Conservation (phyloP, 2,329 filamentous ascomycete genomes). For the Huntiella abstrusa region DNA sequence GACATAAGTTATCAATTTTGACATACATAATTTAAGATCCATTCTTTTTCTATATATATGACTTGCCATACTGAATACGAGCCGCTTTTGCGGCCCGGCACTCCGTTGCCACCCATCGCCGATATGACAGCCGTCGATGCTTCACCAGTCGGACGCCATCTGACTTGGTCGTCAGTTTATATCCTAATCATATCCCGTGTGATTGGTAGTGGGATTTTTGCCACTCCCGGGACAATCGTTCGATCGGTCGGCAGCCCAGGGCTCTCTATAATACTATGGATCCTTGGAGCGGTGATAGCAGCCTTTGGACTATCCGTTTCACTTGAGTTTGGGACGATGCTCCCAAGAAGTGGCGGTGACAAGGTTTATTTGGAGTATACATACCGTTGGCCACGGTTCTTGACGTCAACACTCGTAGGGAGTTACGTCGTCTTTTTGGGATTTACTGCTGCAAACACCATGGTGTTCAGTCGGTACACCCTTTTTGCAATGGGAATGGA, state of each 20-base stretch:
- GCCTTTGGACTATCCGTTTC: constrained; percentile 41
- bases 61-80: too few relatives aligned
- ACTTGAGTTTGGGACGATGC: constrained; percentile 52
- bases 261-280: constrained; percentile 42
- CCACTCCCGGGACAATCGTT: constrained; percentile 49
- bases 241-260: constrained; percentile 48
- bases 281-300: constrained; percentile 40
- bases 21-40: too few relatives aligned
- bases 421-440: constrained; percentile 44
- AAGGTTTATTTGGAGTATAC: constrained; percentile 57
- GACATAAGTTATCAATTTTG: too few relatives aligned
- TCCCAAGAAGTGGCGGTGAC: constrained; percentile 47
- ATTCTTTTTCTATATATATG: too few relatives aligned
- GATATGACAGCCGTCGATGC: constrained; percentile 41
- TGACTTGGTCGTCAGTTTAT: constrained; percentile 44
- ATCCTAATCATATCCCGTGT: constrained; percentile 50
- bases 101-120: constrained; percentile 21
- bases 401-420: constrained; percentile 45
- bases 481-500: constrained; percentile 35
- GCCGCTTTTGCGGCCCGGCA: too few relatives aligned
- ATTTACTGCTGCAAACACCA: constrained; percentile 51
- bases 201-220: constrained; percentile 54
- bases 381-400: constrained; percentile 41
- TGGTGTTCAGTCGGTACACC: constrained; percentile 48
- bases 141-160: constrained; percentile 35